Conservation (phyloP, 192 early-diverging fungal species). For the Coemansia sp. region DNA sequence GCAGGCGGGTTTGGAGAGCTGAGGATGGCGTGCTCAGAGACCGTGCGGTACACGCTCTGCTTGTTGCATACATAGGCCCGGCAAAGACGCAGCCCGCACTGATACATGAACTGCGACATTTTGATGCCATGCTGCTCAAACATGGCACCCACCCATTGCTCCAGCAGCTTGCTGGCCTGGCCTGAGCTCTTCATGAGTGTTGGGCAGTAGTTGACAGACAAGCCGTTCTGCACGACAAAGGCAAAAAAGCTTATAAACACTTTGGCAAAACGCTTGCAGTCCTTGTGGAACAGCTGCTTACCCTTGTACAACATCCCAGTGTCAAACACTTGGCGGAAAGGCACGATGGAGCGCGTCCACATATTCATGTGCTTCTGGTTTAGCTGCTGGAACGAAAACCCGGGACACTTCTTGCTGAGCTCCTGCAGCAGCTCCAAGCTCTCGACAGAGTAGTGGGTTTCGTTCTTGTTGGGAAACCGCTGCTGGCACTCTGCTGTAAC, state of each 20-base stretch:
- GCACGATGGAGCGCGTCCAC: conserved; percentile 33
- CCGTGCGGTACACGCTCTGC: neutral
- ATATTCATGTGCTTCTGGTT: conserved; percentile 48
- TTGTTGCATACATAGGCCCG: conserved; percentile 9
- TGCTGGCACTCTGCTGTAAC: neutral
- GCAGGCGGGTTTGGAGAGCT: neutral
- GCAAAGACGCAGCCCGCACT: conserved; percentile 9
- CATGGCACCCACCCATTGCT: conserved; percentile 35
- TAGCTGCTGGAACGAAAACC: conserved; percentile 28
- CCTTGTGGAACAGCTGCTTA: conserved; percentile 30
- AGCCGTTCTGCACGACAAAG: neutral
- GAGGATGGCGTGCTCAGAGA: neutral
- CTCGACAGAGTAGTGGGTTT: conserved; percentile 13
- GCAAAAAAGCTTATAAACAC: conserved; percentile 18
- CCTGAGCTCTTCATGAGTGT: neutral
- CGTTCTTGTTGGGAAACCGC: conserved; percentile 13
- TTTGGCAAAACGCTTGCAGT: conserved; percentile 39
- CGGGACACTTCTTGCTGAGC: conserved; percentile 9
- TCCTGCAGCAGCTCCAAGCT: conserved; percentile 18
- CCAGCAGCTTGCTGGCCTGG: conserved; percentile 21
- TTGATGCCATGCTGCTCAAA: conserved; percentile 12
- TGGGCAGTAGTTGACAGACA: neutral
- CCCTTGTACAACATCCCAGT: conserved; percentile 23
- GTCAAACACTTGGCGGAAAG: conserved; percentile 18
- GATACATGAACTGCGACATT: conserved; percentile 17